phyloP scores from a whole-genome alignment of 352 stramenopile species.

The Phytophthora brassicae region DNA sequence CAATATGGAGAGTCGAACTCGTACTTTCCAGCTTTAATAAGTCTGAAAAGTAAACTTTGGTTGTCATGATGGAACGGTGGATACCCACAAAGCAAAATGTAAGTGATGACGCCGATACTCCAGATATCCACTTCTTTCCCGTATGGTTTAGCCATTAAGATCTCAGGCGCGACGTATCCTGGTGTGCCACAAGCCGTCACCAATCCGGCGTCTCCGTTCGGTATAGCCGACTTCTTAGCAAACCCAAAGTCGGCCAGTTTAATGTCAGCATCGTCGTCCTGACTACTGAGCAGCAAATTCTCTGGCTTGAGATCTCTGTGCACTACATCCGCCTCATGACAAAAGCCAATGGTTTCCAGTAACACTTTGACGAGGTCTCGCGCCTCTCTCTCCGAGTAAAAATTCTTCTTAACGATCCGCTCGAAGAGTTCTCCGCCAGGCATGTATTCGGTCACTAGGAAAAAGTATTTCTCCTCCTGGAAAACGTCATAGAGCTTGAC shows the following conservation, averaged over 20 bases:
- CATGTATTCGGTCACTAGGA: conserved; percentile 98
- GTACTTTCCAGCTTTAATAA: conserved; percentile 70
- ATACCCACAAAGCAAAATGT: conserved; percentile 85
- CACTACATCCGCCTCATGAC: conserved; percentile 86
- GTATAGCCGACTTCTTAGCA: conserved; percentile 68
- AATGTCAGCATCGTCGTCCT: conserved; percentile 77
- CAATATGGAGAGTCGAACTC: conserved; percentile 84
- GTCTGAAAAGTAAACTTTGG: conserved; percentile 81
- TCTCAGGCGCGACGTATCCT: conserved; percentile 81
- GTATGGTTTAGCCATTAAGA: conserved; percentile 72
- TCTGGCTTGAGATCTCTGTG: conserved; percentile 97
- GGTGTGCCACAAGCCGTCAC: conserved; percentile 73
- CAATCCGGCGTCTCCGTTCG: conserved; percentile 44
- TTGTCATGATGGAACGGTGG: conserved; percentile 91
- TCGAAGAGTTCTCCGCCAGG: conserved; percentile 85
- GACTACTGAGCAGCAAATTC: conserved; percentile 91
- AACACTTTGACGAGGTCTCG: conserved; percentile 78
- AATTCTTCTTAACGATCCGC: conserved; percentile 87
- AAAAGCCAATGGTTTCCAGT: conserved; percentile 82
- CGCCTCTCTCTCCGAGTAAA: conserved; percentile 82
- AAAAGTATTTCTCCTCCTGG: conserved; percentile 92
- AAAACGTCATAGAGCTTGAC: conserved; percentile 91
- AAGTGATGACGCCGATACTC: conserved; percentile 91
- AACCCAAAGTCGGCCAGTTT: conserved; percentile 87
- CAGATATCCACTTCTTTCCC: conserved; percentile 84